These are phyloP conservation scores for Pisolithus tinctorius DNA, from an alignment of 768 basidiomycete genomes.

Conservation along the genomic window DNA sequence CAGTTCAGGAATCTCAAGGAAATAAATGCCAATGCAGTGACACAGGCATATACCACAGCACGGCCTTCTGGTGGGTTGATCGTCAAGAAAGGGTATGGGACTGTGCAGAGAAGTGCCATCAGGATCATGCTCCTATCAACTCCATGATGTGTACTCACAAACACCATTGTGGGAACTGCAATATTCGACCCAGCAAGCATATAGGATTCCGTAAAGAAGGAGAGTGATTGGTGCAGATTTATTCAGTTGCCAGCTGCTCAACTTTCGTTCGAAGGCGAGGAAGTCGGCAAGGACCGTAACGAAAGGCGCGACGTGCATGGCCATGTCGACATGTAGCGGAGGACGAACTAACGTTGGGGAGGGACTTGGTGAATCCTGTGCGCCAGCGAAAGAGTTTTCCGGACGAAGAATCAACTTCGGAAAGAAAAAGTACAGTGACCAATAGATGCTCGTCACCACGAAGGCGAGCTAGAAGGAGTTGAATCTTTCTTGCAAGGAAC, in stretches of 20 bases:
- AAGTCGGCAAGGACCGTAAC: conserved; percentile 59
- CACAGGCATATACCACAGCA: conserved; percentile 51
- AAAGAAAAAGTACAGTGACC: conserved; percentile 49
- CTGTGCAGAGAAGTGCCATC: conserved; percentile 26
- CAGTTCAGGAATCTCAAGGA: conserved; percentile 56
- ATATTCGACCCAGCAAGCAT: conserved; percentile 61
- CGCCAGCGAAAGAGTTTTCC: background rate
- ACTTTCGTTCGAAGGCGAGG: conserved; percentile 56
- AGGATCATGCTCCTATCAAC: background rate
- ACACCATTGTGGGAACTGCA: conserved; percentile 53
- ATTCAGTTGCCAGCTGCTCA: conserved; percentile 19
- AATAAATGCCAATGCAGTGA: conserved; percentile 43
- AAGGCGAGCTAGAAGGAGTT: conserved; percentile 30
- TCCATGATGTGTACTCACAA: conserved; percentile 39
- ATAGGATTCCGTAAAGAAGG: conserved; percentile 36
- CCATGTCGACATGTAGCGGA: conserved; percentile 52
- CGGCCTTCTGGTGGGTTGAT: conserved; percentile 46
- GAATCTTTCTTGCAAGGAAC: background rate
- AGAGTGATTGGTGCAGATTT: conserved; percentile 12
- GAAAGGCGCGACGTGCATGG: conserved; percentile 60
- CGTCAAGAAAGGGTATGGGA: conserved; percentile 83
- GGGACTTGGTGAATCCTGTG: background rate
- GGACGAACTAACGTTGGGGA: conserved; percentile 28
- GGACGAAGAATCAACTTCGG: conserved; percentile 52
- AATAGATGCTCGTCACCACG: conserved; percentile 58